Evolutionary conservation across 768 basidiomycete genomes (phyloP).

Genomic region (Phaffia tasmanica): DNA sequence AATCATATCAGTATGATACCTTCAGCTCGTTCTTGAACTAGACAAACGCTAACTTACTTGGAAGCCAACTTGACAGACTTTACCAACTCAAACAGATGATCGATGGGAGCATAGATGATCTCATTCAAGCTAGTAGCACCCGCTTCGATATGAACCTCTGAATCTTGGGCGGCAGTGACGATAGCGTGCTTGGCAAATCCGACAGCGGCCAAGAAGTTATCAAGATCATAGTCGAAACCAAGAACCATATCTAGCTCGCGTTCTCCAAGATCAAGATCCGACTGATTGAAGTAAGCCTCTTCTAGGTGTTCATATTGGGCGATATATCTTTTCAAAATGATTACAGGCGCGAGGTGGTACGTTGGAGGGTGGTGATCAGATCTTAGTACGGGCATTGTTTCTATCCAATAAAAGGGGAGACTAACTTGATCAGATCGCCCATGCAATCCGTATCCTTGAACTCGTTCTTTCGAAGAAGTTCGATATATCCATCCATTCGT

Average conservation of each 20-base stretch:
- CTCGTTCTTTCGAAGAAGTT: conserved; percentile 70
- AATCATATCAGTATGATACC: not conserved
- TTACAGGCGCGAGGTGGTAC: not conserved
- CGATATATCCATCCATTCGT: conserved; percentile 82
- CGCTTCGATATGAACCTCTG: conserved; percentile 63
- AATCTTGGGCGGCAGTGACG: conserved; percentile 55
- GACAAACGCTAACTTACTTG: conserved; percentile 45
- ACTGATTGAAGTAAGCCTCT: conserved; percentile 70
- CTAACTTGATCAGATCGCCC: conserved; percentile 74
- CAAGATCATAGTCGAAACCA: conserved; percentile 79
- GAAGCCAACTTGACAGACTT: conserved; percentile 68
- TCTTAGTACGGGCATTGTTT: not conserved
- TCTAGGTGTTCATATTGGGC: conserved; percentile 87
- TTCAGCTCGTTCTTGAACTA: not conserved
- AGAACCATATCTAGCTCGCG: conserved; percentile 71
- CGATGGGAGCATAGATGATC: conserved; percentile 71
- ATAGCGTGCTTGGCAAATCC: conserved; percentile 82
- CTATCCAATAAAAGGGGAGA: too few species aligned
- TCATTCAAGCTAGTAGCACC: conserved; percentile 61
- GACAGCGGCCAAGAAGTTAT: conserved; percentile 84
- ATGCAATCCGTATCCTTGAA: conserved; percentile 91
- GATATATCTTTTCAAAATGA: conserved; percentile 53
- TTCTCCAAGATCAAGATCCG: conserved; percentile 80
- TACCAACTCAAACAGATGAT: conserved; percentile 68
- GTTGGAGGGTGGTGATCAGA: not conserved